Percentiles rank a stretch among this genome's conserved stretches.
These are phyloP conservation scores for Ophioceras dolichostomum DNA, from an alignment of 2,329 filamentous ascomycete species.

Conservation along the genomic window DNA sequence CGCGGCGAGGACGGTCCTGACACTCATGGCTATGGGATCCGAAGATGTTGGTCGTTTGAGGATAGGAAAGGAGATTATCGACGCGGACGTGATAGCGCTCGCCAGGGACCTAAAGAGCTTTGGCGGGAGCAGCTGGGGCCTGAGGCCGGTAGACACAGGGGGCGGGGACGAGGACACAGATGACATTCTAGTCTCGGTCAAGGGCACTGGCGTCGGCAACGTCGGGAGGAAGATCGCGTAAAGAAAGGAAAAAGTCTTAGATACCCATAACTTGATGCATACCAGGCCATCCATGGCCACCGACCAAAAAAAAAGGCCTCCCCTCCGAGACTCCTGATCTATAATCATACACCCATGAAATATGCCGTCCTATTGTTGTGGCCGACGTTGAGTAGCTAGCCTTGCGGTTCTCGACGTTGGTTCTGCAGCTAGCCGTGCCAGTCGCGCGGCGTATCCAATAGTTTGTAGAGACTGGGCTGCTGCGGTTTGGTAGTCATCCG, in stretches of 20 bases:
- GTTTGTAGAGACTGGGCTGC: slow-evolving; percentile 39
- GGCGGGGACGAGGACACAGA: slow-evolving; percentile 44
- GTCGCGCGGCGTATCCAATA: slow-evolving; percentile 40
- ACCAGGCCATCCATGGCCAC: too few relatives aligned
- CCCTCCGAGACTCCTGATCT: too few relatives aligned
- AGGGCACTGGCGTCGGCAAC: slow-evolving; percentile 88
- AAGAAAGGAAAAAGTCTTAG: slow-evolving; percentile 7
- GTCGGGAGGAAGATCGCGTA: slow-evolving; percentile 78
- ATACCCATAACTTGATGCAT: too few relatives aligned
- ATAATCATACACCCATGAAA: too few relatives aligned
- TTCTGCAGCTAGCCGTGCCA: slow-evolving; percentile 38
- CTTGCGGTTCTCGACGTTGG: slow-evolving; percentile 23
- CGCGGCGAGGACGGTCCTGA: slow-evolving; percentile 63
- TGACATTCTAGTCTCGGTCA: slow-evolving; percentile 74
- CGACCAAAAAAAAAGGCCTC: too few relatives aligned
- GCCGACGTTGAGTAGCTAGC: too few relatives aligned
- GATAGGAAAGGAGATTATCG: slow-evolving; percentile 70
- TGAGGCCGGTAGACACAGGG: slow-evolving; percentile 63
- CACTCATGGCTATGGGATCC: slow-evolving; percentile 94
- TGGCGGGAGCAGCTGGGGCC: slow-evolving; percentile 81
- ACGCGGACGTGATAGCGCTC: slow-evolving; percentile 67
- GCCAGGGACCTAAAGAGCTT: slow-evolving; percentile 82
- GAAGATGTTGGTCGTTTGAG: slow-evolving; percentile 87
- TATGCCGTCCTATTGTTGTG: too few relatives aligned
- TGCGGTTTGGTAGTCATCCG: slow-evolving; percentile 30